These are phyloP conservation scores for Fusarium papillatum DNA, from an alignment of 2,329 filamentous ascomycete species.

Conservation along the genomic window DNA sequence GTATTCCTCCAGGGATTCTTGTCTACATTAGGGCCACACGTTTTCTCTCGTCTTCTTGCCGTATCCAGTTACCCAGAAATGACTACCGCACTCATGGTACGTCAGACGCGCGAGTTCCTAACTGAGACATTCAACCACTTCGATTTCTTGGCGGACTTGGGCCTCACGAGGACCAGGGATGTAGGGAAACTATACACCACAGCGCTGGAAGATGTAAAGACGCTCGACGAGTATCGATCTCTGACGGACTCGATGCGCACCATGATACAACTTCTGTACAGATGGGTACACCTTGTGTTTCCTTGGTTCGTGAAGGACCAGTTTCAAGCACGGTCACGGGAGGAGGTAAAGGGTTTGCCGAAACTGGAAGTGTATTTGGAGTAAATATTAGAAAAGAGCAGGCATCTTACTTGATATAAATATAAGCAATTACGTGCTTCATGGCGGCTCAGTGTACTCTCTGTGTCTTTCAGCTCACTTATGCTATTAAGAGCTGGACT, in stretches of 20 bases:
- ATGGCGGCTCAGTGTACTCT: too few species aligned
- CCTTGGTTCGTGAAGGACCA: not conserved
- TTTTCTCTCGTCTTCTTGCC: not conserved
- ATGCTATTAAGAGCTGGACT: too few species aligned
- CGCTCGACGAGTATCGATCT: not conserved
- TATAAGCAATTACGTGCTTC: too few species aligned
- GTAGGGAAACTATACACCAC: not conserved
- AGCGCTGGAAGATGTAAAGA: not conserved
- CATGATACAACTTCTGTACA: conserved; percentile 1
- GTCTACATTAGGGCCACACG: not conserved
- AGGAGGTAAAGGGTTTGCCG: not conserved
- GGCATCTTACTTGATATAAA: too few species aligned
- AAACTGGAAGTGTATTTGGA: not conserved
- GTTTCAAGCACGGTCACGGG: not conserved
- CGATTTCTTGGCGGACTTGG: not conserved
- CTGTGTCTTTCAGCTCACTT: too few species aligned
- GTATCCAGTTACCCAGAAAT: not conserved
- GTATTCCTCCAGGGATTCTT: not conserved
- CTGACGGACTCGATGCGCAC: conserved; percentile 4
- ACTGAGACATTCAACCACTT: conserved; percentile 1
- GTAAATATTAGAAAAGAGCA: not conserved
- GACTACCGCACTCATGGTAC: not conserved
- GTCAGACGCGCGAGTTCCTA: conserved; percentile 6
- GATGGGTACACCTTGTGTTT: conserved; percentile 5
- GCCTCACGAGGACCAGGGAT: not conserved